Evolutionary conservation across 2,329 filamentous ascomycete species (phyloP), one percentile per base, ranked within the genome.

Genomic region (Alternaria incomplexa): DNA sequence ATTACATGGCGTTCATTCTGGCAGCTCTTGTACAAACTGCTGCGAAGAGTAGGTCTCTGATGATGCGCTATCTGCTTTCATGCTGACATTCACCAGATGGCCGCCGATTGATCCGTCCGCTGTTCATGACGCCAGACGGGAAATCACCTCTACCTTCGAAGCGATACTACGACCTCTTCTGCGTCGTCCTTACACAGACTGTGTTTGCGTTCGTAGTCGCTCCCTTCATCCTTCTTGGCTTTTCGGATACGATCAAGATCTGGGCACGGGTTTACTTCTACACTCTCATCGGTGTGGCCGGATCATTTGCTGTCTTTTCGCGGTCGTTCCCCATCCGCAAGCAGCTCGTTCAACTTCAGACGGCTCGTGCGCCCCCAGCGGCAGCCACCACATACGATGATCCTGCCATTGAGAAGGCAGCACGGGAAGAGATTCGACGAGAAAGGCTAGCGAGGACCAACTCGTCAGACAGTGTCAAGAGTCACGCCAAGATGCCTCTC

Each of bases 251-350:
- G 10, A 80, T 96, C 45, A 82, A 85, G 3, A 90, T 92, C 61
- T 99, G 96, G 96, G 82, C 88, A 0, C 88, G 92, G 45, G 91
- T 97, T 36, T 96, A 97, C 82, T 98, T 93, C 82, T 99, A 96
- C 80, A 89, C 88, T 30, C 84, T 96, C 58, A 76, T 94, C 64
- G 90, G 89, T 68, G 91, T 91, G 1, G 80, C 84, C 10, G 77
- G 82, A 0, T 88, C 89, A 17, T 87, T 94, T 60, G 87, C 84
- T 8, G 91, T 97, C 82, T 97, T 98, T 75, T 87, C 89, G 44
- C 93, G 91, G 1, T 93, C 93, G 0, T 91, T 88, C 3, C 96
- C 94, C 78, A 80, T 82, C 5, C 81, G 77, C 63, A 76, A 75
- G 62, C 74, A 80, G 60, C 76, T 84, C 46, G 77, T 81, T 54